phyloP scores from a whole-genome alignment of 192 early-diverging fungal genomes.

The Kappamyces sp. region DNA sequence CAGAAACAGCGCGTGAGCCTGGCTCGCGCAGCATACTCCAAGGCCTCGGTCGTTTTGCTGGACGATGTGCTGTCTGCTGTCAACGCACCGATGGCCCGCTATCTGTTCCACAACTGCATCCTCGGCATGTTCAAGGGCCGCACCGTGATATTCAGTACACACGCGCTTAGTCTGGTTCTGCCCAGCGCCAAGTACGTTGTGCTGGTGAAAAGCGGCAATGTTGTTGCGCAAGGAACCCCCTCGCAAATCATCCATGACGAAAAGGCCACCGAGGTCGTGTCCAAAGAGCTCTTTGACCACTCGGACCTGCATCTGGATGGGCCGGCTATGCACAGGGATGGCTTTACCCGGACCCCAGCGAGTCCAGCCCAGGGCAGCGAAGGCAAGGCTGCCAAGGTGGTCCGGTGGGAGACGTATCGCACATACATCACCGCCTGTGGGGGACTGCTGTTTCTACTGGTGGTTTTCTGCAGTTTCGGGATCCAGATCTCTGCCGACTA shows the following conservation, averaged over 20 bases:
- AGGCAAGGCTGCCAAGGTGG: constrained; percentile 29
- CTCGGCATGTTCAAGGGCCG: constrained; percentile 65
- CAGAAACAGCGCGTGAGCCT: constrained; percentile 42
- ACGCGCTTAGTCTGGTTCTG: constrained; percentile 45
- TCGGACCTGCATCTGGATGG: too few species aligned
- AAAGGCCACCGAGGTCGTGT: not conserved
- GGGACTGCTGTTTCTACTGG: constrained; percentile 29
- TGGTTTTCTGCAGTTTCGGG: constrained; percentile 17
- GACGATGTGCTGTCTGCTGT: constrained; percentile 92
- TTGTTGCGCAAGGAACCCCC: constrained; percentile 44
- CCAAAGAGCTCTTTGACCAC: too few species aligned
- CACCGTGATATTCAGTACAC: constrained; percentile 84
- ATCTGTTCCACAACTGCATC: constrained; percentile 75
- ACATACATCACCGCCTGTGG: constrained; percentile 42
- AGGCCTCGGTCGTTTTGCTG: constrained; percentile 62
- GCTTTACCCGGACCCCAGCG: too few species aligned
- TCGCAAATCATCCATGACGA: constrained; percentile 17
- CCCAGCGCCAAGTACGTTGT: constrained; percentile 37
- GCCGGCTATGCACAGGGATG: too few species aligned
- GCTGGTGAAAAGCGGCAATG: constrained; percentile 32
- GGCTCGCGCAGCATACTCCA: constrained; percentile 72
- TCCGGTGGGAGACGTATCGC: constrained; percentile 32
- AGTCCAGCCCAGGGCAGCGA: not conserved
- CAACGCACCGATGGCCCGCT: constrained; percentile 87
- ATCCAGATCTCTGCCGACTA: constrained; percentile 20